A percentile compares a stretch with the other conserved stretches of the same genome.
phyloP scores from a whole-genome alignment of 495 filamentous ascomycete species.

The Jackrogersella minutella region DNA sequence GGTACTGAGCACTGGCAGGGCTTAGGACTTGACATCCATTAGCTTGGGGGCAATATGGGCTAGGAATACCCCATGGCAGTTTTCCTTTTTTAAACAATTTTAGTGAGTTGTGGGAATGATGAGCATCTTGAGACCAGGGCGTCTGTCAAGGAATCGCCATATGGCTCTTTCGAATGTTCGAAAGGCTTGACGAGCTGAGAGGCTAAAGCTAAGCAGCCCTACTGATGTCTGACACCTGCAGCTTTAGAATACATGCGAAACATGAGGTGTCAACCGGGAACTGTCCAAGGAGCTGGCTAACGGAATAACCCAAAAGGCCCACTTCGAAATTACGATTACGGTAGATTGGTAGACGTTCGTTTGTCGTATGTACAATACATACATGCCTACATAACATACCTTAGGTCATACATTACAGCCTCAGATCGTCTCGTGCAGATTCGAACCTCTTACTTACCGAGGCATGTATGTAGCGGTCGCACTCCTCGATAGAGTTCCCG shows the following conservation, averaged over 20 bases:
- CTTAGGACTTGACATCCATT: slow-evolving; percentile 42
- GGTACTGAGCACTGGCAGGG: slow-evolving; percentile 43
- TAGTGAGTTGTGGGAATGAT: slow-evolving; percentile 30
- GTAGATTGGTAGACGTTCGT: slow-evolving; percentile 15
- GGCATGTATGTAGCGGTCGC: slow-evolving; percentile 22
- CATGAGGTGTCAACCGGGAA: slow-evolving; percentile 38
- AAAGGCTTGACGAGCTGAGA: slow-evolving; percentile 40
- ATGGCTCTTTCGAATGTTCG: slow-evolving; percentile 30
- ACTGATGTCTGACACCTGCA: slow-evolving; percentile 42
- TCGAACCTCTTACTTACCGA: slow-evolving; percentile 24
- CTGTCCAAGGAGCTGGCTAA: slow-evolving; percentile 26
- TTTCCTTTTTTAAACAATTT: slow-evolving; percentile 39
- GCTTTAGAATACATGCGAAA: slow-evolving; percentile 38
- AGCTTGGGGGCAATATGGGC: slow-evolving; percentile 37
- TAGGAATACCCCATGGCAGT: slow-evolving; percentile 36
- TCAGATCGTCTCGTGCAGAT: slow-evolving; percentile 8
- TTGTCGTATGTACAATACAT: no score
- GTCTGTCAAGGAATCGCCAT: slow-evolving; percentile 29
- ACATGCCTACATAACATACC: no score
- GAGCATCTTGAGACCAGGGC: slow-evolving; percentile 38
- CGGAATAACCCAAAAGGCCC: slow-evolving; percentile 24
- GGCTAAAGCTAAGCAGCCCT: slow-evolving; percentile 37
- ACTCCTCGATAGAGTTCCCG: not conserved
- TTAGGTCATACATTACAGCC: slow-evolving; percentile 8
- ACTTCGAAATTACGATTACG: slow-evolving; percentile 30